phyloP scores from a whole-genome alignment of 139 green algal species.

The Diplosphaera chodatii region DNA sequence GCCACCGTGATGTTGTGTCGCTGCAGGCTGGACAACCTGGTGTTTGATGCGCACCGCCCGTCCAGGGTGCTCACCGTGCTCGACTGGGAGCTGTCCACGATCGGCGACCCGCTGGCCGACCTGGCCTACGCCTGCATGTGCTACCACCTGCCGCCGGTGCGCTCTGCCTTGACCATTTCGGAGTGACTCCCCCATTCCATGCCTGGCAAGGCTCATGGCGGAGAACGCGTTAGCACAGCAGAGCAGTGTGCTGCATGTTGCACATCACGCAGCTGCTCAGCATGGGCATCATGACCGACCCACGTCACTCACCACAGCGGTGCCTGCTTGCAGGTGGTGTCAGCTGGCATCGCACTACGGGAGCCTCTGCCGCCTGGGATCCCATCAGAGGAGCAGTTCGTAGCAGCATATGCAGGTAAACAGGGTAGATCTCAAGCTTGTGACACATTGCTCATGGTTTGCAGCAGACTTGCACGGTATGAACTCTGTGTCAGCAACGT shows the following conservation, averaged over 20 bases:
- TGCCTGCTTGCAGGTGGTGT: constrained; percentile 8
- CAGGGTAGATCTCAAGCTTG: too few relatives aligned
- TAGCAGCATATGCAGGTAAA: constrained; percentile 79
- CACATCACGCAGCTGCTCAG: too few relatives aligned
- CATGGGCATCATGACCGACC: too few relatives aligned
- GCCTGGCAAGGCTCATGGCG: too few relatives aligned
- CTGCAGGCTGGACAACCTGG: constrained; percentile 90
- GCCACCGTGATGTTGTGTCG: too few relatives aligned
- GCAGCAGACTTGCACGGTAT: too few relatives aligned
- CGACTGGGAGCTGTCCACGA: constrained; percentile 97
- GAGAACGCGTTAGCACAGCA: too few relatives aligned
- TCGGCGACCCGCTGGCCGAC: constrained; percentile 87
- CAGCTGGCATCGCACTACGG: constrained; percentile 7
- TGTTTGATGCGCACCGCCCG: constrained; percentile 42
- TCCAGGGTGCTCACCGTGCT: constrained; percentile 69
- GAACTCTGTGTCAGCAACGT: constrained; percentile 22
- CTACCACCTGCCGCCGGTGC: constrained; percentile 66
- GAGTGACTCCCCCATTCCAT: too few relatives aligned
- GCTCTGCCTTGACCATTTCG: neutral
- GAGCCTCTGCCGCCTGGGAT: constrained; percentile 58
- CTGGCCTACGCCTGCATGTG: constrained; percentile 90
- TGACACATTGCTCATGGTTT: too few relatives aligned
- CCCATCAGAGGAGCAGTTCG: constrained; percentile 67
- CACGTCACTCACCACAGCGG: too few relatives aligned
- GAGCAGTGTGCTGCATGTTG: too few relatives aligned